A percentile compares a stretch with the other conserved stretches of the same genome.
phyloP scores from a whole-genome alignment of 176 grass and related monocot species.

The Paspalum vaginatum region DNA sequence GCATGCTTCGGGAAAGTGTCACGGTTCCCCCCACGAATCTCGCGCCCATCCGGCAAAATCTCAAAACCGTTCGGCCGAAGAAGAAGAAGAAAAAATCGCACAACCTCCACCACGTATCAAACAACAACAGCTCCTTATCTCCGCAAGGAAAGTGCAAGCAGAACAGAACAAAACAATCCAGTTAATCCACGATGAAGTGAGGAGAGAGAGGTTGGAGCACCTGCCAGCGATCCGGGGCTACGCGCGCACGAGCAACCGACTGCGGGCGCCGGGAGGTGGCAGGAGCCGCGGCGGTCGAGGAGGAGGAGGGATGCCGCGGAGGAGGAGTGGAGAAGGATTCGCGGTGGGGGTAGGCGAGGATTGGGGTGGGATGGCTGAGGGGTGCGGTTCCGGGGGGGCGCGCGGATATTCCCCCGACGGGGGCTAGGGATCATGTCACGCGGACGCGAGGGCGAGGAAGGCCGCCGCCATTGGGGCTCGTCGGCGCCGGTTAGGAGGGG shows the following conservation, averaged over 20 bases:
- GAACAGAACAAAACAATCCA: not conserved
- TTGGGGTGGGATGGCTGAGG: not conserved
- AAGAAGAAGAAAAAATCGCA: no score
- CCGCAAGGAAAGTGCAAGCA: not conserved
- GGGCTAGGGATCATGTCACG: constrained; percentile 36
- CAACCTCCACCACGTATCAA: not conserved
- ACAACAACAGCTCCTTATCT: no score
- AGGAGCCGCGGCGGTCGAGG: not conserved
- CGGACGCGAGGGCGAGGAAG: not conserved
- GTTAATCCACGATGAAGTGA: not conserved
- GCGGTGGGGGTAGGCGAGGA: constrained; percentile 26
- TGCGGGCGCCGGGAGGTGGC: not conserved
- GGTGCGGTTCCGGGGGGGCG: not conserved
- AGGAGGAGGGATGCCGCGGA: not conserved
- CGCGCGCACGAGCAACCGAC: constrained; percentile 4
- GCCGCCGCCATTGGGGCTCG: constrained; percentile 46
- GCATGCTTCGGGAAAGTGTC: not conserved
- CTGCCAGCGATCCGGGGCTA: constrained; percentile 26
- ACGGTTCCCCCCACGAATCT: constrained; percentile 16
- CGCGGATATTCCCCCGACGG: constrained; percentile 36
- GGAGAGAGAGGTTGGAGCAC: not conserved
- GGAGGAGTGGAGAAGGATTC: constrained; percentile 8
- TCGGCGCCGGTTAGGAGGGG: constrained; percentile 33
- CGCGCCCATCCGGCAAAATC: constrained; percentile 17
- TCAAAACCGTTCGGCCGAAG: not conserved